phyloP scores from a whole-genome alignment of 148 eudicot species.

The Chenopodium suecicum region DNA sequence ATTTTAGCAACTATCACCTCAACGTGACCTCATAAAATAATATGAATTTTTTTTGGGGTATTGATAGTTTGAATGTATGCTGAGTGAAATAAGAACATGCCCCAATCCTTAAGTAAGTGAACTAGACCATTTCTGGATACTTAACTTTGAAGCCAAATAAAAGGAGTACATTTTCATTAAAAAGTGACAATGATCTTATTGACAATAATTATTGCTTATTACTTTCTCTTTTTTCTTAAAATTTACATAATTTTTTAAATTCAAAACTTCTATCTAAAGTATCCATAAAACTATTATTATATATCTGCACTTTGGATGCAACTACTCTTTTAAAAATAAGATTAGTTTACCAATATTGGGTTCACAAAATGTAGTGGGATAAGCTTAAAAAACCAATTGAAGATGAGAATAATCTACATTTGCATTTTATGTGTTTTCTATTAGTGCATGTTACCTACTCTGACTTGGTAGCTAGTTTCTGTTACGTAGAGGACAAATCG shows the following conservation, averaged over 20 bases:
- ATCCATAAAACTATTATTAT: not conserved
- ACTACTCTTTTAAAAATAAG: not conserved
- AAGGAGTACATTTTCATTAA: not conserved
- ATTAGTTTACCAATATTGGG: not conserved
- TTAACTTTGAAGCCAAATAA: conserved; percentile 5
- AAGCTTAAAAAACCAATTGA: not conserved
- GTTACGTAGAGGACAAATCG: not conserved
- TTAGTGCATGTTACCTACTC: not conserved
- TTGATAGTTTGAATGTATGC: too few relatives aligned
- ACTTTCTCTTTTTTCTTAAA: not conserved
- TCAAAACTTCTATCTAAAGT: not conserved
- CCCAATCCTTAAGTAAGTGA: not conserved
- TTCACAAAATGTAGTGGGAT: not conserved
- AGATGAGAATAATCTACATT: not conserved
- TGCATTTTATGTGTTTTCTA: not conserved
- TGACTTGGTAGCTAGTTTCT: not conserved
- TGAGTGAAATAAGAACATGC: too few relatives aligned
- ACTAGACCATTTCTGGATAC: conserved; percentile 10
- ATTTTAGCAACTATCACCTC: too few relatives aligned
- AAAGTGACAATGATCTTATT: not conserved
- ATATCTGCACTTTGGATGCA: not conserved
- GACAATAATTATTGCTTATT: not conserved
- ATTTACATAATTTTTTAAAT: not conserved
- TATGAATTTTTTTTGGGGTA: not conserved
- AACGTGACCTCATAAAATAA: too few relatives aligned